Conservation (phyloP, 805 yeast species). For the Candida suzukii region DNA sequence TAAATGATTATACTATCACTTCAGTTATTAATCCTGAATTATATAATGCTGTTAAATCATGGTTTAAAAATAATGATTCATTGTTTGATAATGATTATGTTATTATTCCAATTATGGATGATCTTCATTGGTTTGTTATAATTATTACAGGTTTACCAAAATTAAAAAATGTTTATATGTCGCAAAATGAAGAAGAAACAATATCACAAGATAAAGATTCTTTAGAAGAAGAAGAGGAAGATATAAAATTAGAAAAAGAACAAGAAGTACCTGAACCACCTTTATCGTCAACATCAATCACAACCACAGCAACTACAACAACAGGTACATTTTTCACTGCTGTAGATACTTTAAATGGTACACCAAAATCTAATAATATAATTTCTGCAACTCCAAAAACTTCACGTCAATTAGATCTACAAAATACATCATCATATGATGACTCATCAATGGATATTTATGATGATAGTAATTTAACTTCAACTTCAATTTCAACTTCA, state of each 20-base stretch:
- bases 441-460: no score
- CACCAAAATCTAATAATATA: not conserved
- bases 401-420: no score
- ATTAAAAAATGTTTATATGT: slow-evolving; percentile 5
- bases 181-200: not conserved
- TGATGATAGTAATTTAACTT: no score
- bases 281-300: not conserved
- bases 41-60: slow-evolving; percentile 61
- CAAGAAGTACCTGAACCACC: no score
- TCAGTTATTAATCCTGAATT: slow-evolving; percentile 28
- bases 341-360: no score
- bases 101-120: slow-evolving; percentile 76
- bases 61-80: slow-evolving; percentile 66
- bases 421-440: no score
- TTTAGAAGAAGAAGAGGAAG: not conserved
- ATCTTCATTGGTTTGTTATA: slow-evolving; percentile 83
- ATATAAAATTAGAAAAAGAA: no score
- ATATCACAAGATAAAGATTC: not conserved
- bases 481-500: not conserved
- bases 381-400: no score
- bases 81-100: slow-evolving; percentile 51
- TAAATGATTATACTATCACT: no score
- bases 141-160: slow-evolving; percentile 51
- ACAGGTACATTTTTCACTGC: not conserved
- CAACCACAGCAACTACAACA: not conserved